phyloP scores from a whole-genome alignment of 108 stramenopile species.

The Discostella stelligeroides region DNA sequence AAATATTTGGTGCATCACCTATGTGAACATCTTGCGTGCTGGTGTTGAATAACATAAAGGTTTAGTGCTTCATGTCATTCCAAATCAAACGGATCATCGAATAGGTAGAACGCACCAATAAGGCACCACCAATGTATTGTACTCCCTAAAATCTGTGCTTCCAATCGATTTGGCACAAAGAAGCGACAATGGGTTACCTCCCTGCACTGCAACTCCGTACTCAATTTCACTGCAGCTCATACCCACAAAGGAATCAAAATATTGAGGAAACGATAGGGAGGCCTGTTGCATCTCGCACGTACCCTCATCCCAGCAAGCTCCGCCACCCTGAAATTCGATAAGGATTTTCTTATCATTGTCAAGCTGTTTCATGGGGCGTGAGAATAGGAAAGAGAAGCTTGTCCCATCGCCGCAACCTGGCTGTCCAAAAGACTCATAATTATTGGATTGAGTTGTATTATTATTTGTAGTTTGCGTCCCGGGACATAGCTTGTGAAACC shows the following conservation, averaged over 20 bases:
- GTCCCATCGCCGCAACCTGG: constrained; percentile 64
- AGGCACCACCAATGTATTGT: constrained; percentile 58
- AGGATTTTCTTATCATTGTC: constrained; percentile 42
- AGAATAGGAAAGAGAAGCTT: constrained; percentile 52
- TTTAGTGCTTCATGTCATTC: too few species aligned
- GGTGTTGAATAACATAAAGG: constrained; percentile 3
- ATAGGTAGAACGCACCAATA: constrained; percentile 36
- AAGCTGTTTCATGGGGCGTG: constrained; percentile 41
- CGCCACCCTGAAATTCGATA: constrained; percentile 63
- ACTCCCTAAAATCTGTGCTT: constrained; percentile 43
- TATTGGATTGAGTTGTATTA: constrained; percentile 2
- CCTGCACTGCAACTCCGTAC: constrained; percentile 12
- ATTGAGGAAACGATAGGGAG: constrained; percentile 39
- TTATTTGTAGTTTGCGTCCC: constrained; percentile 10
- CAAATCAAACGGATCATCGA: too few species aligned
- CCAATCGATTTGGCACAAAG: constrained; percentile 46
- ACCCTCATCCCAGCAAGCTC: constrained; percentile 61
- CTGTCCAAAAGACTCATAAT: constrained; percentile 30
- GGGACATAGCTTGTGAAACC: constrained; percentile 51
- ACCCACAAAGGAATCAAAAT: constrained; percentile 38
- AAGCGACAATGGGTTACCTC: constrained; percentile 30
- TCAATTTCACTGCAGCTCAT: constrained; percentile 50
- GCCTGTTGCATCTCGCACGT: constrained; percentile 45
- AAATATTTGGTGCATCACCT: constrained; percentile 33
- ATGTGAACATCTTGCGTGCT: constrained; percentile 58